Evolutionary conservation across 2,329 filamentous ascomycete species (phyloP), one percentile per base, ranked within the genome.

Genomic region (Sclerotiophoma versabilis): DNA sequence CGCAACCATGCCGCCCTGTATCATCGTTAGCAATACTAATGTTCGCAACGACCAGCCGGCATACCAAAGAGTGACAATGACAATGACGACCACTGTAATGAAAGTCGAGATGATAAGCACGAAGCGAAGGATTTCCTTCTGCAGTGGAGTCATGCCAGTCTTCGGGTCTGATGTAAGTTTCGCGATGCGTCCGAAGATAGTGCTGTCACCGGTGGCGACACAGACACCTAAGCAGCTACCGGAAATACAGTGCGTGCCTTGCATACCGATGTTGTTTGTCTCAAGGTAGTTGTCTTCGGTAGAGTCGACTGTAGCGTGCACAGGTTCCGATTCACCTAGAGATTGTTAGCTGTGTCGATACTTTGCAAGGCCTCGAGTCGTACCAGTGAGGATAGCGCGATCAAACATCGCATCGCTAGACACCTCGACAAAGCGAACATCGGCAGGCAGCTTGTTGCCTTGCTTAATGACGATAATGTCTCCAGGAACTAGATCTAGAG

Each of bases 241-340:
- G 6, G 86, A 86, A 4, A 89, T 85, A 62, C 89, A 92, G 65
- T 92, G 88, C 0, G 90, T 92, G n/a, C 90, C 89, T 68, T 92
- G 89, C 9, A 93, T 80, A 19, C 89, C 89, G 47, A 93, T 90
- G 63, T 86, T 89, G 46, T 84, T 84, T 3, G 89, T 92, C 69
- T 93, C 90, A 25, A 93, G 84, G 65, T 90, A 91, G 71, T 92
- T 92, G 32, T 82, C 78, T 64, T 92, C 88, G 27, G 70, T 73
- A 14, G 81, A 84, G n/a, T 90, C 81, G 12, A 89, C 80, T 0
- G 84, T 83, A 2, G 83, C 89, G 3, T 83, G 75, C 5, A 91
- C 75, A 2, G 88, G 87, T 8, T 84, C 76, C 2, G 88, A 87
- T 78, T 90, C 87, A 45, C 87, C 87, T 77, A 33, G 2, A 7